A percentile compares a stretch with the other conserved stretches of the same genome.
Evolutionary conservation across 2,329 filamentous ascomycete genomes (phyloP).

Genomic region (Curvularia hawaiiensis): DNA sequence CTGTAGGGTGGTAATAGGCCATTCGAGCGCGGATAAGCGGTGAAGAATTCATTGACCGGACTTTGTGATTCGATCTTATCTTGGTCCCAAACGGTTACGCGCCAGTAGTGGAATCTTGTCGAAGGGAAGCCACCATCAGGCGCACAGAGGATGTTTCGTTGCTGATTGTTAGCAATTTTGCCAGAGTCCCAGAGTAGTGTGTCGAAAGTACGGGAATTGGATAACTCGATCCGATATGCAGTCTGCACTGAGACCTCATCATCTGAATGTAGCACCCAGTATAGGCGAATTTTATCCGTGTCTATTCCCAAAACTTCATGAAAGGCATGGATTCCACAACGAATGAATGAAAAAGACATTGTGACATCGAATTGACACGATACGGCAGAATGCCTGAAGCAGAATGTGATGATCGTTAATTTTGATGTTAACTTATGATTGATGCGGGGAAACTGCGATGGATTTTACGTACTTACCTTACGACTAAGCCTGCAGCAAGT

Average conservation of each 20-base stretch:
- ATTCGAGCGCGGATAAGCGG: conserved; percentile 46
- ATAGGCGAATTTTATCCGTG: conserved; percentile 46
- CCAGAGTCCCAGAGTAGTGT: neutral
- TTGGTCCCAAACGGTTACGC: conserved; percentile 47
- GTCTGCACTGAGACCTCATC: conserved; percentile 39
- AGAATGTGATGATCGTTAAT: no score
- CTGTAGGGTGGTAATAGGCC: conserved; percentile 47
- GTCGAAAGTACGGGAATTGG: neutral
- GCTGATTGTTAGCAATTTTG: conserved; percentile 23
- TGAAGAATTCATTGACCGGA: conserved; percentile 46
- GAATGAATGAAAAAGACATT: conserved; percentile 34
- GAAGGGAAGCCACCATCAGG: conserved; percentile 45
- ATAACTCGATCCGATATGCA: conserved; percentile 17
- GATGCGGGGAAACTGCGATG: no score
- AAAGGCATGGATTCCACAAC: conserved; percentile 49
- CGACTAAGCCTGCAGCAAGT: no score
- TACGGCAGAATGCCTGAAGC: no score
- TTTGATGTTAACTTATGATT: no score
- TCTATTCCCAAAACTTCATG: conserved; percentile 50
- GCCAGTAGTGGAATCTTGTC: conserved; percentile 47
- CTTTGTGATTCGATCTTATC: conserved; percentile 33
- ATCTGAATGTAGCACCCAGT: conserved; percentile 41
- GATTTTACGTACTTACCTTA: no score
- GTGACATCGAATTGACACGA: neutral
- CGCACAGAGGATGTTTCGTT: conserved; percentile 39